Evolutionary conservation across 768 basidiomycete species (phyloP).

Genomic region (Macrolepiota dolichaula): DNA sequence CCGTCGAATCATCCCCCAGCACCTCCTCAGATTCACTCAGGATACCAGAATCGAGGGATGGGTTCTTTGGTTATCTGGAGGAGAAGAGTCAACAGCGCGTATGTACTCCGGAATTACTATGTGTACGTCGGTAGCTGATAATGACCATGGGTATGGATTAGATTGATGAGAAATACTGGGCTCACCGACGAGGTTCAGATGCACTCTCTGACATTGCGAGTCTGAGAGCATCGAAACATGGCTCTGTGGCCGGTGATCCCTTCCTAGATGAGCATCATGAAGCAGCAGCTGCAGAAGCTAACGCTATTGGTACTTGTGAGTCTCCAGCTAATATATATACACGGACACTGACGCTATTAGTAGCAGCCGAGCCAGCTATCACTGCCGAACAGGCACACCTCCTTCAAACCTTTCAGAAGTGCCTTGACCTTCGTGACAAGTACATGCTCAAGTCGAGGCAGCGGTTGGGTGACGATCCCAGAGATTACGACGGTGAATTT

Average conservation of each 20-base stretch:
- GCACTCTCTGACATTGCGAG: conserved; percentile 40
- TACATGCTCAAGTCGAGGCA: conserved; percentile 88
- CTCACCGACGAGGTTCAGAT: conserved; percentile 63
- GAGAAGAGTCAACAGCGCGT: conserved; percentile 77
- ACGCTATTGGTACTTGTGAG: conserved; percentile 30
- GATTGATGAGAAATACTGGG: conserved; percentile 75
- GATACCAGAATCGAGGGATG: conserved; percentile 59
- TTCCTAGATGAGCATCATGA: conserved; percentile 33
- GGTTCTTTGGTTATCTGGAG: conserved; percentile 77
- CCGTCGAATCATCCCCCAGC: neutral
- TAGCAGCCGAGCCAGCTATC: conserved; percentile 25
- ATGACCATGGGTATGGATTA: conserved; percentile 22
- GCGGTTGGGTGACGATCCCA: conserved; percentile 91
- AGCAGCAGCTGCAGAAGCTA: conserved; percentile 12
- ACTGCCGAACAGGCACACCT: conserved; percentile 50
- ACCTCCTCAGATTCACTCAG: conserved; percentile 20
- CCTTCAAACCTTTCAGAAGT: conserved; percentile 73
- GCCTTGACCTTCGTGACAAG: conserved; percentile 91
- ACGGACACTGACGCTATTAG: neutral
- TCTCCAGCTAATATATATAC: neutral
- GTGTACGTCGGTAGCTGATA: conserved; percentile 3
- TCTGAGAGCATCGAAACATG: conserved; percentile 24
- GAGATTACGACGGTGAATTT: conserved; percentile 83
- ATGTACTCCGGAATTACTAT: conserved; percentile 22
- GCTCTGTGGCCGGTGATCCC: conserved; percentile 22